Percentiles rank a stretch among this genome's conserved stretches.
phyloP scores from a whole-genome alignment of 2,329 filamentous ascomycete genomes.

The Thielaviopsis ethacetica region DNA sequence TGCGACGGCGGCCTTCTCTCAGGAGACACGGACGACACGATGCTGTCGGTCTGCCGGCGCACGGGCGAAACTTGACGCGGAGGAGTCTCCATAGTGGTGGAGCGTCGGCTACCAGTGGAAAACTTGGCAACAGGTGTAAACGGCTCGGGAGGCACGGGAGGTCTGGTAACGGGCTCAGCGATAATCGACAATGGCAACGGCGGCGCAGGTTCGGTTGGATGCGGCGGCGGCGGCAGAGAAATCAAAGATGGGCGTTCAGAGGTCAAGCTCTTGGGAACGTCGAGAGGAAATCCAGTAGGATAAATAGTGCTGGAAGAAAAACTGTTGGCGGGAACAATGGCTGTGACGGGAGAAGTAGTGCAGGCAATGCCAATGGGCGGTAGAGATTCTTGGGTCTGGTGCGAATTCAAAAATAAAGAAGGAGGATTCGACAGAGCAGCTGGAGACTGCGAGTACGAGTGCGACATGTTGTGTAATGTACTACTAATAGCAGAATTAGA shows the following conservation, averaged over 20 bases:
- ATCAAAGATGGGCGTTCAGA: neutral
- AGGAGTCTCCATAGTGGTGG: conserved; percentile 1
- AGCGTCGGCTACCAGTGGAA: conserved; percentile 1
- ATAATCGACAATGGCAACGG: conserved; percentile 3
- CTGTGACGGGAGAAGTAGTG: neutral
- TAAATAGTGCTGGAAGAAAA: neutral
- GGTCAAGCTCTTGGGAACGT: neutral
- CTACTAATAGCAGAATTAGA: too few species aligned
- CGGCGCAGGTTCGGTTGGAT: conserved; percentile 2
- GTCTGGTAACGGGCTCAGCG: neutral
- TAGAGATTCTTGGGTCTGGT: neutral
- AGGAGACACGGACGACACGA: conserved; percentile 5
- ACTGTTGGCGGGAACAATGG: too few species aligned
- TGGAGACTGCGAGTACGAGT: neutral
- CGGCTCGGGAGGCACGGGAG: conserved; percentile 3
- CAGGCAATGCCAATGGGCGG: conserved; percentile 5
- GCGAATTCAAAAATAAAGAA: neutral
- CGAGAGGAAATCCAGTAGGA: neutral
- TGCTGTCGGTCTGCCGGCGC: conserved; percentile 9
- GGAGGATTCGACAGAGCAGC: neutral
- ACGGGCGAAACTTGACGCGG: conserved; percentile 6
- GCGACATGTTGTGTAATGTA: neutral
- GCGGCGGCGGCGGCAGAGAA: neutral
- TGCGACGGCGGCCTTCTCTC: conserved; percentile 1
- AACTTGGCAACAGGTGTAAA: neutral